phyloP scores from a whole-genome alignment of 2,329 filamentous ascomycete genomes.

The Colletotrichum kahawae region DNA sequence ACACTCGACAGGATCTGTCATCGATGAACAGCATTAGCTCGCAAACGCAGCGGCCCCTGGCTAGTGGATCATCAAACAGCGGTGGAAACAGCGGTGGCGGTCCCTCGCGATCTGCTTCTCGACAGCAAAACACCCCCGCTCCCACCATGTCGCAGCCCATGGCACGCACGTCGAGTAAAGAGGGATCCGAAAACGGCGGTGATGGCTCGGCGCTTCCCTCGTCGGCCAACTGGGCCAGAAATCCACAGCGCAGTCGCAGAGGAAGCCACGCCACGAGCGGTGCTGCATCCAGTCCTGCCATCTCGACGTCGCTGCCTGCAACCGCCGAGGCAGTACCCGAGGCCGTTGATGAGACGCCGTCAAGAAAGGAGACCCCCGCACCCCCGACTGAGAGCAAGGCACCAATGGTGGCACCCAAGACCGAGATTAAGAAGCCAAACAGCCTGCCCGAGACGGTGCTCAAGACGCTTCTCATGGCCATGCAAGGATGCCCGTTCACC shows the following conservation, averaged over 20 bases:
- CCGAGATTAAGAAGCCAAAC: background rate
- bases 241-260: slow-evolving; percentile 69
- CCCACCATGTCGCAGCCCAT: slow-evolving; percentile 63
- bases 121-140: slow-evolving; percentile 51
- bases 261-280: slow-evolving; percentile 83
- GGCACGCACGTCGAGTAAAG: slow-evolving; percentile 78
- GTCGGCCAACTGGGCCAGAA: slow-evolving; percentile 89
- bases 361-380: slow-evolving; percentile 35
- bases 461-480: slow-evolving; percentile 39
- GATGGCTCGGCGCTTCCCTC: slow-evolving; percentile 92
- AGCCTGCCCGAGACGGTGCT: slow-evolving; percentile 30
- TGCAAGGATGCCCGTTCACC: slow-evolving; percentile 41
- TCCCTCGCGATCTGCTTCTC: slow-evolving; percentile 58
- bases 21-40: slow-evolving; percentile 91
- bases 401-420: background rate
- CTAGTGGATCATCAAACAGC: slow-evolving; percentile 9
- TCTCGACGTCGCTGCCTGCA: slow-evolving; percentile 63
- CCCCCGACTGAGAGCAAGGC: slow-evolving; percentile 3
- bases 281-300: slow-evolving; percentile 81
- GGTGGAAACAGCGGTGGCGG: slow-evolving; percentile 43
- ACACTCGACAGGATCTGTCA: slow-evolving; percentile 90
- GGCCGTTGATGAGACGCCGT: slow-evolving; percentile 38
- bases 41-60: slow-evolving; percentile 70
- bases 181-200: slow-evolving; percentile 71
- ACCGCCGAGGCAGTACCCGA: slow-evolving; percentile 56